phyloP scores from a whole-genome alignment of 2,329 filamentous ascomycete genomes.

The Neonectria faginata region DNA sequence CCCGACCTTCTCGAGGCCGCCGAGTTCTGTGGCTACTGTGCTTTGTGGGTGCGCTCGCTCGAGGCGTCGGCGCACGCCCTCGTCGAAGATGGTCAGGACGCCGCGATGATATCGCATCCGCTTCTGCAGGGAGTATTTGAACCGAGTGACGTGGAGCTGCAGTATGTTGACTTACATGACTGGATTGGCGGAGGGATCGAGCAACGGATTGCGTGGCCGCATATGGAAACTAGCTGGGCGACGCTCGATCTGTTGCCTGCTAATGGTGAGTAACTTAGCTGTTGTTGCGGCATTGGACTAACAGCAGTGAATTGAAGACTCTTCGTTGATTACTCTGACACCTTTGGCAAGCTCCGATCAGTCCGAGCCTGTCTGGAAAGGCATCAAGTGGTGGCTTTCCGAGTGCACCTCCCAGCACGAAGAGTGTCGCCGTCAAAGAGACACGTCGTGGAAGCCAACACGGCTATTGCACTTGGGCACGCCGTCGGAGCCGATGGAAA shows the following conservation, averaged over 20 bases:
- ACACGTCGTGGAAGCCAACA: constrained; percentile 16
- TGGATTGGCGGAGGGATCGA: not conserved
- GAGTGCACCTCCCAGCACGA: constrained; percentile 1
- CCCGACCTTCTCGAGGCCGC: constrained; percentile 9
- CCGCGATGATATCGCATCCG: constrained; percentile 5
- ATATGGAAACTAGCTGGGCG: constrained; percentile 4
- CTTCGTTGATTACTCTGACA: not conserved
- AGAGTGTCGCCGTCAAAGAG: not conserved
- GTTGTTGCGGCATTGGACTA: not conserved
- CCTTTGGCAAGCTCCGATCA: constrained; percentile 12
- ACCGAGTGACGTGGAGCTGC: constrained; percentile 8
- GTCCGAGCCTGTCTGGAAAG: constrained; percentile 2
- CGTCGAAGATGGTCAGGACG: not conserved
- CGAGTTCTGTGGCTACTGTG: constrained; percentile 9
- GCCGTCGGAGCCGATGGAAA: not conserved
- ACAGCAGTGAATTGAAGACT: not conserved
- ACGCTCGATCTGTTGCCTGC: constrained; percentile 9
- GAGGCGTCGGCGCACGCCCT: constrained; percentile 1
- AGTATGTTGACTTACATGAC: not conserved
- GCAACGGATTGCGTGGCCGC: constrained; percentile 12
- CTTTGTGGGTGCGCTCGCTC: constrained; percentile 12
- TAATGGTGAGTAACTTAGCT: not conserved
- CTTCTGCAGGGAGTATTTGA: not conserved
- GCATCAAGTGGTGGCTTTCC: constrained; percentile 20
- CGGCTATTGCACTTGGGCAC: constrained; percentile 6